Evolutionary conservation across 257 asterid species (phyloP).

Genomic region (Nemophila menziesii): DNA sequence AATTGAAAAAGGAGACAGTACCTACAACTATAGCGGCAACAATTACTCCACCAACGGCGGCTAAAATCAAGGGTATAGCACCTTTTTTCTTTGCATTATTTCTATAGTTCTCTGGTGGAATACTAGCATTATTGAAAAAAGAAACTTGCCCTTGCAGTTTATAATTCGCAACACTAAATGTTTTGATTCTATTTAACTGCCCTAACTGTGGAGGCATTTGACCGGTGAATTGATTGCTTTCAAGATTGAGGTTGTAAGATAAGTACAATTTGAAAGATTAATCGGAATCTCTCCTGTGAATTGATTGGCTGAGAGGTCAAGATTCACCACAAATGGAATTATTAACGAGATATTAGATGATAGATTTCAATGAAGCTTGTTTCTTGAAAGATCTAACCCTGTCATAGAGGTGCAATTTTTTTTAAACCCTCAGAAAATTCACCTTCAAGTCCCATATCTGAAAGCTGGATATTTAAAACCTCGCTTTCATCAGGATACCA

Average conservation of each 20-base stretch:
- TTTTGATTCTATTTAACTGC: constrained; percentile 23
- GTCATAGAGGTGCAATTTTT: constrained; percentile 47
- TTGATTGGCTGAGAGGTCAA: constrained; percentile 72
- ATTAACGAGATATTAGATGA: constrained; percentile 42
- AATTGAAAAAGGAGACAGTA: constrained; percentile 15
- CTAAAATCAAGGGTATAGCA: constrained; percentile 22
- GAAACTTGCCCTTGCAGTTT: constrained; percentile 25
- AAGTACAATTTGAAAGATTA: constrained; percentile 43
- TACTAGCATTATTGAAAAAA: constrained; percentile 6
- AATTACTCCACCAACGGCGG: constrained; percentile 33
- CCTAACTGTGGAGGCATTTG: constrained; percentile 23
- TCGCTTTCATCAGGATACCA: constrained; percentile 66
- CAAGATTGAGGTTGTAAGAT: constrained; percentile 36
- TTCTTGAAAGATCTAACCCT: constrained; percentile 67
- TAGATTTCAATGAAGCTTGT: constrained; percentile 37
- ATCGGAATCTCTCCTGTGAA: constrained; percentile 56
- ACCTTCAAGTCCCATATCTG: constrained; percentile 67
- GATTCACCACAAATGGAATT: constrained; percentile 22
- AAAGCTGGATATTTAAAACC: constrained; percentile 46
- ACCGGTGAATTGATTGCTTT: constrained; percentile 38
- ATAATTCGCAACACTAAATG: constrained; percentile 24
- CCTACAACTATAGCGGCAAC: constrained; percentile 21
- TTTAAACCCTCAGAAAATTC: constrained; percentile 59
- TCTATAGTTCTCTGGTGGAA: constrained; percentile 24
- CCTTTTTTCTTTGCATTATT: constrained; percentile 27